Evolutionary conservation across 345 rosid genomes (phyloP).

Genomic region (Acer negundo): DNA sequence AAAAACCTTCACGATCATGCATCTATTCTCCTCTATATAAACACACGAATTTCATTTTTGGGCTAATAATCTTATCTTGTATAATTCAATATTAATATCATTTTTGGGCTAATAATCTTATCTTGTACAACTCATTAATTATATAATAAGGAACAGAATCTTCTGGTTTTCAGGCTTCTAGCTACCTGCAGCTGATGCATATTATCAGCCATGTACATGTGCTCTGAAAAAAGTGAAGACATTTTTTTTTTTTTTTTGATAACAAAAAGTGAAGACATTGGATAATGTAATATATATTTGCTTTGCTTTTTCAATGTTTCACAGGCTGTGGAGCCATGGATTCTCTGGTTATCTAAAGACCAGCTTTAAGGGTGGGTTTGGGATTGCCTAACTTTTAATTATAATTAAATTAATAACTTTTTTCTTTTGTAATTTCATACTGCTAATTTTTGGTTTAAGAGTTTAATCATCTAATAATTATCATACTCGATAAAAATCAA

Average conservation of each 20-base stretch:
- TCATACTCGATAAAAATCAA: background rate
- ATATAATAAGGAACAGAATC: background rate
- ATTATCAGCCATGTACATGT: background rate
- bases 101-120: too few species aligned
- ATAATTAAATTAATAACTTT: too few species aligned
- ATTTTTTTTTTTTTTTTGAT: too few species aligned
- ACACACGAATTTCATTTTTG: too few species aligned
- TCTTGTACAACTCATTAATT: background rate
- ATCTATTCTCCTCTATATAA: too few species aligned
- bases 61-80: too few species aligned
- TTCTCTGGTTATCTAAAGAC: background rate
- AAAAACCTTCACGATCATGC: too few species aligned
- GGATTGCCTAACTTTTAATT: too few species aligned
- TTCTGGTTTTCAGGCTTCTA: constrained; percentile 10
- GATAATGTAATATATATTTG: background rate
- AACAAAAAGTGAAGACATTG: background rate
- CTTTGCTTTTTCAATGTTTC: constrained; percentile 14
- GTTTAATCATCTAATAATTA: background rate
- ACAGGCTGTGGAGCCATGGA: background rate
- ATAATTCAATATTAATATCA: too few species aligned
- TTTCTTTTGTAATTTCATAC: too few species aligned
- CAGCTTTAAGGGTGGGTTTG: background rate
- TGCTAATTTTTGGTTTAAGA: background rate
- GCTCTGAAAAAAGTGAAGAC: constrained; percentile 14
- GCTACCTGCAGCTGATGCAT: background rate